Percentiles rank a stretch among this genome's conserved stretches.
phyloP scores from a whole-genome alignment of 495 filamentous ascomycete species.

The Friedmanniomyces endolithicus region DNA sequence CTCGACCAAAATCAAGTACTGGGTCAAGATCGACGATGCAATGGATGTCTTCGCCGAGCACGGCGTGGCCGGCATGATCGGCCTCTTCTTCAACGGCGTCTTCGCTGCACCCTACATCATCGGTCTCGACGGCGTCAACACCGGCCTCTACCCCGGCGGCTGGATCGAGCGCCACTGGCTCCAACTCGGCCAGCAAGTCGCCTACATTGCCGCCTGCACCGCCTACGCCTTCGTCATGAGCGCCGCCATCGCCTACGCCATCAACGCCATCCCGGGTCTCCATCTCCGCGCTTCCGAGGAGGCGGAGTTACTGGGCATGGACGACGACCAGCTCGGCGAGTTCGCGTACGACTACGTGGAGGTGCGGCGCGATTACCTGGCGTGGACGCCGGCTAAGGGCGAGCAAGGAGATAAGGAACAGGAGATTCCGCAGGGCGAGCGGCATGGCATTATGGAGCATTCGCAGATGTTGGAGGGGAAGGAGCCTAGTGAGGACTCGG shows the following conservation, averaged over 20 bases:
- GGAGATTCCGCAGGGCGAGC: slow-evolving; percentile 52
- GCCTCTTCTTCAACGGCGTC: slow-evolving; percentile 82
- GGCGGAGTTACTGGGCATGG: slow-evolving; percentile 96
- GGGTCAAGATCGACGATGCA: slow-evolving; percentile 85
- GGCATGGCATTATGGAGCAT: slow-evolving; percentile 75
- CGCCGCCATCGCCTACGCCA: slow-evolving; percentile 64
- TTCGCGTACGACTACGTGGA: slow-evolving; percentile 99
- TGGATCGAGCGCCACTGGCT: slow-evolving; percentile 81
- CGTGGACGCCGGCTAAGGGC: slow-evolving; percentile 80
- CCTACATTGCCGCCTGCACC: slow-evolving; percentile 66
- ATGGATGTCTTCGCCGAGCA: slow-evolving; percentile 99
- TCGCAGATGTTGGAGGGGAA: slow-evolving; percentile 57
- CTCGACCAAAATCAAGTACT: slow-evolving; percentile 93
- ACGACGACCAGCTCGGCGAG: slow-evolving; percentile 96
- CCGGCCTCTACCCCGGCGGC: slow-evolving; percentile 55
- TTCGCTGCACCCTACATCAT: slow-evolving; percentile 85
- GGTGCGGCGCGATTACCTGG: slow-evolving; percentile 91
- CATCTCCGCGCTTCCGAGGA: slow-evolving; percentile 86
- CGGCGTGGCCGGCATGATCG: slow-evolving; percentile 85
- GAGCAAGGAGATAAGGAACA: slow-evolving; percentile 50
- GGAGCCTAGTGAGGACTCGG: slow-evolving; percentile 38
- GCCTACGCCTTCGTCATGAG: slow-evolving; percentile 77
- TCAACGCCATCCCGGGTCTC: slow-evolving; percentile 81
- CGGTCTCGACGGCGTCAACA: slow-evolving; percentile 87
- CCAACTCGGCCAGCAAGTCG: slow-evolving; percentile 84